Base-by-base conservation (phyloP, 2,329 filamentous ascomycete genomes). In the Harringtonia aguacate region DNA sequence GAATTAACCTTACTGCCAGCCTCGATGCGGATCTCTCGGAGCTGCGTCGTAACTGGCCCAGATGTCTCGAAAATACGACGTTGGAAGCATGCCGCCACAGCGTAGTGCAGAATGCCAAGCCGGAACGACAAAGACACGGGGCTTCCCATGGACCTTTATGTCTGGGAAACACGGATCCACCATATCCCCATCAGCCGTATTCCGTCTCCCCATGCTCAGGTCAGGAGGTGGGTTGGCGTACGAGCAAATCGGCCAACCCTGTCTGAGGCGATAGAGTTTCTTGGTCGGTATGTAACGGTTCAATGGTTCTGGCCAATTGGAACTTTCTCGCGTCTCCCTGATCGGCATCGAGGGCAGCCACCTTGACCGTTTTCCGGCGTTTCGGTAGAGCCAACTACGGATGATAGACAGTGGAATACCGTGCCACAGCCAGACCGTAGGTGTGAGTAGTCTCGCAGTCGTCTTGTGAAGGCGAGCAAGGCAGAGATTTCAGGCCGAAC, bases 351-450 rank as follows among this genome's bases (percentile, higher is more conserved):
- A 48, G 52, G 48, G 48, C 37, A 51, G 48, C 37, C 41, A 48
- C 39, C 44, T 44, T 39, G 41, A 43, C 24, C 44, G 55, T 58
- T 58, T 57, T 53, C 53, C 46, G 48, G 37, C 41, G 57, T 57
- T 57, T 58, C 52, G 55, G 22, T 40, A 22, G 22, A 21, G 41
- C 40, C 43, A 49, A 49, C 43, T 36, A 28, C 29, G 41, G 24
- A n/a, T 9, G 34, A 27, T 14, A 17, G 17, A 13, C 22, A 35
- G n/a, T 35, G 24, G 14, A 18, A 20, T 42, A 14, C 29, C 27
- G 35, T 35, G 38, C 21, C 24, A 34, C 3, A 15, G 31, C 20
- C n/a, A 35, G 13, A 35, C 3, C n/a, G n/a, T n/a, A n/a, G n/a
- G n/a, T n/a, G n/a, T n/a, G n/a, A n/a, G n/a, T n/a, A n/a, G n/a